Evolutionary conservation across 2,329 filamentous ascomycete genomes (phyloP), one percentile per base, ranked within the genome.

Genomic region (Ceratocystiopsis sp.): DNA sequence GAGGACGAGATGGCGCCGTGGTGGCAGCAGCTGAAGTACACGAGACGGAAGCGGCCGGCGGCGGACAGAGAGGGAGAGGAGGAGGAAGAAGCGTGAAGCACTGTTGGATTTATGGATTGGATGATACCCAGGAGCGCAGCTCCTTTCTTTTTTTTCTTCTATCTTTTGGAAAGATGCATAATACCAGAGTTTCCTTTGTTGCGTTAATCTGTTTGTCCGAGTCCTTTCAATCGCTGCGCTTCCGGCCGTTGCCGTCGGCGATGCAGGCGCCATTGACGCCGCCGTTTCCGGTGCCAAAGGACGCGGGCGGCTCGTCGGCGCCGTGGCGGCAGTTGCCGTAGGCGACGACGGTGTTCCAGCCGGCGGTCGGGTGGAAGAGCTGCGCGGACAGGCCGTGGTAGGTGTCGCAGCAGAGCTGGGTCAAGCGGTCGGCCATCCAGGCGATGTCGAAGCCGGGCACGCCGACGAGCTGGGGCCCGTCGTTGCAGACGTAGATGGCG

Each of bases 301-400:
- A 13, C 4, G 47, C 38, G 4, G 49, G 49, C 12, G 43, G 40
- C 21, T 49, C 44, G 14, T 18, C 19, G 3, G 39, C 40, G 2
- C 35, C 41, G 40, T 51, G 48, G 2, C 41, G 39, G 38, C 49
- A 51, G 46, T 51, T 51, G n/a, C 48, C 48, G 29, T 51, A 51
- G 18, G 40, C 49, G 12, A 50, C 44, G 2, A 51, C 42, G 1
- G 40, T 38, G 43, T 50, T 50, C 46, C 45, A 51, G 3, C 18
- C 16, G 2, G 35, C 42, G 3, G 43, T 42, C 6, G 49, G 49
- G 16, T 51, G 46, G 41, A 51, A 51, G 1, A 51, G 21, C 42
- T 51, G 49, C 1, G 42, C 49, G n/a, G 48, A 48, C 21, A 38
- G n/a, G 16, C 29, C 48, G 41, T 45, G 41, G 35, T 43, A 38